A percentile compares a stretch with the other conserved stretches of the same genome.
These are phyloP conservation scores for Nannizzia gypsea DNA, from an alignment of 2,329 filamentous ascomycete species.

Conservation along the genomic window DNA sequence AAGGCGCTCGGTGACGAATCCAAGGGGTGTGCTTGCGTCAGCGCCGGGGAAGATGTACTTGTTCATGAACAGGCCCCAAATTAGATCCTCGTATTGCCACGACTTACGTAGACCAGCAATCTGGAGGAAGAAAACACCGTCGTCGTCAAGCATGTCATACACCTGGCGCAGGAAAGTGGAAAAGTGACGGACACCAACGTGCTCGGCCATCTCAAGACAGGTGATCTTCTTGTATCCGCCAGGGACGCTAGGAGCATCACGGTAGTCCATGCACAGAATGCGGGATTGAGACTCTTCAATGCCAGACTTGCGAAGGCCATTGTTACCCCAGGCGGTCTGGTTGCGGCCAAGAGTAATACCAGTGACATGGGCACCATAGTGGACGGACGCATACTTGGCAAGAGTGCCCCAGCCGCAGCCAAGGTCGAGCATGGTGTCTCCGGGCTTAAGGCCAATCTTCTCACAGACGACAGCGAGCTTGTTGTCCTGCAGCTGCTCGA, in stretches of 20 bases:
- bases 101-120: conserved; percentile 84
- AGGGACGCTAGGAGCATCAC: conserved; percentile 71
- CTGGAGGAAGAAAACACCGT: conserved; percentile 92
- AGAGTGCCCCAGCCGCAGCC: conserved; percentile 98
- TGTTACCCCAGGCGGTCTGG: conserved; percentile 95
- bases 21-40: conserved; percentile 85
- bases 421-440: conserved; percentile 80
- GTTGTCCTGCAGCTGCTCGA: conserved; percentile 96
- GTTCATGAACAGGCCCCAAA: conserved; percentile 99
- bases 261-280: conserved; percentile 94
- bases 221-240: conserved; percentile 89
- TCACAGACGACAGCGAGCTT: conserved; percentile 91
- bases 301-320: conserved; percentile 67
- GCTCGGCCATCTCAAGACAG: conserved; percentile 96
- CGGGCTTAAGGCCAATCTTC: conserved; percentile 75
- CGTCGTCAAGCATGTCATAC: conserved; percentile 90
- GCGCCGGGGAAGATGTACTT: conserved; percentile 98
- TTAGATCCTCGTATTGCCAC: conserved; percentile 97
- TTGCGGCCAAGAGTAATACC: conserved; percentile 92
- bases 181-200: conserved; percentile 90
- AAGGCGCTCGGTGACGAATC: conserved; percentile 71
- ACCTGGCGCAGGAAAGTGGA: conserved; percentile 70
- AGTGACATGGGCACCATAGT: conserved; percentile 76
- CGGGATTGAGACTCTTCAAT: conserved; percentile 79
- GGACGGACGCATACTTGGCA: conserved; percentile 79